These are phyloP conservation scores for Penicillium aurantiogriseum DNA, from an alignment of 2,329 filamentous ascomycete species.

Conservation along the genomic window DNA sequence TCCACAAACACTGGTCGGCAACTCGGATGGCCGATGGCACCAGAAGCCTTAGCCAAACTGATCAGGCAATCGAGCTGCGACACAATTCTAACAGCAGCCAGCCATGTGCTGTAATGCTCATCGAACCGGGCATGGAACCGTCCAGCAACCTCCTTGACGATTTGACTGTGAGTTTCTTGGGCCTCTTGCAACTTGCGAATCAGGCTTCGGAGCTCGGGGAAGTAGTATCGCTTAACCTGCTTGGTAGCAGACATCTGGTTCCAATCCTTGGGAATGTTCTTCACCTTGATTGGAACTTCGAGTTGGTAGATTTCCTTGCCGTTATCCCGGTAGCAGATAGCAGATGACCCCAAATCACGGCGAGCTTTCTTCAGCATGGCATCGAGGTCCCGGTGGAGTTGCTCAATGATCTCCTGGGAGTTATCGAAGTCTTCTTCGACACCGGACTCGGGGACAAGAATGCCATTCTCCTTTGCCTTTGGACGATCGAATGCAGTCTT, in stretches of 20 bases:
- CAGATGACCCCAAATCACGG: conserved; percentile 69
- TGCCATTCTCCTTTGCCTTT: conserved; percentile 73
- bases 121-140: conserved; percentile 89
- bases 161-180: conserved; percentile 88
- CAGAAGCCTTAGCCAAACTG: conserved; percentile 84
- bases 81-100: conserved; percentile 83
- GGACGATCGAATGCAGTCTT: conserved; percentile 84
- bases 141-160: conserved; percentile 79
- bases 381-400: conserved; percentile 71
- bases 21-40: conserved; percentile 77
- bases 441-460: conserved; percentile 80
- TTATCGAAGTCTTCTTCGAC: conserved; percentile 90
- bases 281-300: conserved; percentile 80
- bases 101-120: conserved; percentile 78
- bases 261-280: conserved; percentile 80
- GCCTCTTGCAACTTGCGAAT: conserved; percentile 89
- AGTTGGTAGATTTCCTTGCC: conserved; percentile 98
- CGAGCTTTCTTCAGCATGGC: conserved; percentile 69
- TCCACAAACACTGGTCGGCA: conserved; percentile 89
- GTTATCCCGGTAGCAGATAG: conserved; percentile 74
- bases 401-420: conserved; percentile 73
- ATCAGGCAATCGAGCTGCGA: conserved; percentile 94
- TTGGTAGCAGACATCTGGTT: conserved; percentile 94
- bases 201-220: conserved; percentile 73
- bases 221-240: conserved; percentile 91